Percentiles rank a stretch among this genome's conserved stretches.
Evolutionary conservation across 108 stramenopile species (phyloP).

Genomic region (Cyclotella baltica): DNA sequence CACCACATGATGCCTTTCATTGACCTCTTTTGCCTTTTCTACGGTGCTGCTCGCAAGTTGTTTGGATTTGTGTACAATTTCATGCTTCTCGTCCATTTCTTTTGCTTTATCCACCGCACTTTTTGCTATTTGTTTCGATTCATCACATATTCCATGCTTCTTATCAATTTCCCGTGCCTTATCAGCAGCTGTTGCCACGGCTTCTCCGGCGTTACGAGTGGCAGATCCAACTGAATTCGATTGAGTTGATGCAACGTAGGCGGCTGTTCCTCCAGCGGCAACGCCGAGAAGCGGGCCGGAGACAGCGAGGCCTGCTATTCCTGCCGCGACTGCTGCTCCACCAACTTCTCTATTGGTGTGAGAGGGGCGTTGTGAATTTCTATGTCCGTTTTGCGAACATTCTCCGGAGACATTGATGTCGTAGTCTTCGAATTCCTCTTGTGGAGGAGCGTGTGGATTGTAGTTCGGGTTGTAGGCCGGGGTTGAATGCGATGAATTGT

Average conservation of each 20-base stretch:
- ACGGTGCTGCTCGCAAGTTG: constrained; percentile 10
- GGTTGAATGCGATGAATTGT: neutral
- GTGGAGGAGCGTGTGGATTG: neutral
- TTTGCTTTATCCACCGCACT: constrained; percentile 43
- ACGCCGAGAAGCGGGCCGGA: constrained; percentile 70
- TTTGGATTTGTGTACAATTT: constrained; percentile 58
- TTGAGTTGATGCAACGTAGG: constrained; percentile 57
- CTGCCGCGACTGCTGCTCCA: constrained; percentile 59
- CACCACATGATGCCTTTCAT: constrained; percentile 75
- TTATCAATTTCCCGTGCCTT: constrained; percentile 52
- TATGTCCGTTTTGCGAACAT: neutral
- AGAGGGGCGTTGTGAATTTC: neutral
- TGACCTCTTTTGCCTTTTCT: constrained; percentile 48
- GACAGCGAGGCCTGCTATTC: constrained; percentile 65
- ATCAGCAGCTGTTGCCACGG: constrained; percentile 57
- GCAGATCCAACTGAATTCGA: constrained; percentile 55
- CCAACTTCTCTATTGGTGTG: constrained; percentile 36
- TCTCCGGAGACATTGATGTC: neutral
- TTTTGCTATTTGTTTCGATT: constrained; percentile 26
- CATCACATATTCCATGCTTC: constrained; percentile 27
- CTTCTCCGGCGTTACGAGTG: constrained; percentile 67
- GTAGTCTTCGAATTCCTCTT: constrained; percentile 1
- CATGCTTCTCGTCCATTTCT: constrained; percentile 65
- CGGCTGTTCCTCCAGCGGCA: constrained; percentile 65
- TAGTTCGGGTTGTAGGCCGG: constrained; percentile 10